Conservation (phyloP, 495 filamentous ascomycete genomes). For the Tuber magnatum region DNA sequence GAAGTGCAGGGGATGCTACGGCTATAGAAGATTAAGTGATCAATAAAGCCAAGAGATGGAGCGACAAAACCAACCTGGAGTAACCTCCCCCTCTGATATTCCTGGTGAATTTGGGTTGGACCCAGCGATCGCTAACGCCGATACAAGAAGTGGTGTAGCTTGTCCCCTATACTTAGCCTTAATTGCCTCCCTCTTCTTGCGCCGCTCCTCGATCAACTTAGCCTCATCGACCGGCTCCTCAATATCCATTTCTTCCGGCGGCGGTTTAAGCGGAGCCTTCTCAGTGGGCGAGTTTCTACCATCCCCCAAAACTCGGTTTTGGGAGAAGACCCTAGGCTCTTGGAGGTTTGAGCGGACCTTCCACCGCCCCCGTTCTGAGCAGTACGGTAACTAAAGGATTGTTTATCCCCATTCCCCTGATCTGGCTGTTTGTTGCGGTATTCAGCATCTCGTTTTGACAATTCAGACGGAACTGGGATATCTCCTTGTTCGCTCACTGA, state of each 20-base stretch:
- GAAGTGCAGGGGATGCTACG: constrained; percentile 12
- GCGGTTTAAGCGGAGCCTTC: constrained; percentile 41
- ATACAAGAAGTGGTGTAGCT: constrained; percentile 65
- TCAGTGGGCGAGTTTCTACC: constrained; percentile 23
- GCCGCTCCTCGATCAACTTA: constrained; percentile 73
- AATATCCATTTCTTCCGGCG: constrained; percentile 42
- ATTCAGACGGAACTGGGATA: constrained; percentile 50
- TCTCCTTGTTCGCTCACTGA: constrained; percentile 63
- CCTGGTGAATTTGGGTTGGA: constrained; percentile 51
- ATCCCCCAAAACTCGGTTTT: constrained; percentile 30
- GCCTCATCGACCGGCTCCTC: constrained; percentile 62
- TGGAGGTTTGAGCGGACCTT: constrained; percentile 27
- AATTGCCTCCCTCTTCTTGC: constrained; percentile 79
- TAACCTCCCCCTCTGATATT: constrained; percentile 42
- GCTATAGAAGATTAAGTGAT: background rate
- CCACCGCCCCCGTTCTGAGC: constrained; percentile 28
- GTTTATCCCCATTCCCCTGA: constrained; percentile 16
- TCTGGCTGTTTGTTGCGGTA: constrained; percentile 44
- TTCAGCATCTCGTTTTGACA: constrained; percentile 45
- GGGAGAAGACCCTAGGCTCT: constrained; percentile 5
- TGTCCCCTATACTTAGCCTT: constrained; percentile 71
- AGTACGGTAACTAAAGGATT: constrained; percentile 19
- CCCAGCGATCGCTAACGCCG: constrained; percentile 61
- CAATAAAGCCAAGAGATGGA: background rate
- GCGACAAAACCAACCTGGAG: constrained; percentile 18